Conservation (phyloP, 345 rosid genomes). For the Geranium brycei region DNA sequence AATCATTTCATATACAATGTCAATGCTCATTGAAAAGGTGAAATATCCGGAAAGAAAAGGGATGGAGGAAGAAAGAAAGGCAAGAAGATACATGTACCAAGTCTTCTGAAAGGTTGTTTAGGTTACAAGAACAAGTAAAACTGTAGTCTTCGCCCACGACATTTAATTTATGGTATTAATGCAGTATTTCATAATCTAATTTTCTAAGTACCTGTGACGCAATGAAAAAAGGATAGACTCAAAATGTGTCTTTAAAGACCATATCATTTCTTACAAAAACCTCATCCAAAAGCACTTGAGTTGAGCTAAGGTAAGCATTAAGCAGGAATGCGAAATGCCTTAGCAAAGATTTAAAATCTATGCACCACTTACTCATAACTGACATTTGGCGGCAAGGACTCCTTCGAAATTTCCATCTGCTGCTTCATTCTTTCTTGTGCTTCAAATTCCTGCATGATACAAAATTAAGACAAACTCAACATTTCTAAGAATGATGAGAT, state of each 20-base stretch:
- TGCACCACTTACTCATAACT: conserved; percentile 51
- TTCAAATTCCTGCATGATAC: conserved; percentile 51
- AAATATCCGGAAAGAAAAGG: too few species aligned
- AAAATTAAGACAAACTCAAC: neutral
- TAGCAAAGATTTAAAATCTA: neutral
- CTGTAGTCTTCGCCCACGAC: neutral
- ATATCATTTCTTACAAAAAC: neutral
- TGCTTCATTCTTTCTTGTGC: conserved; percentile 64
- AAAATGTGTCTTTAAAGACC: neutral
- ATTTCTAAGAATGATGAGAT: neutral
- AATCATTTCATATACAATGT: neutral
- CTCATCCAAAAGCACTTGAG: neutral
- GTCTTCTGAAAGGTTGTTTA: neutral
- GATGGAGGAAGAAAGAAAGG: neutral
- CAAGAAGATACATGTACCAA: neutral
- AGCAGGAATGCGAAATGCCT: neutral
- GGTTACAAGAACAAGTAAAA: neutral
- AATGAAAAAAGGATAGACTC: neutral
- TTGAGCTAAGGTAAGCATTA: too few species aligned
- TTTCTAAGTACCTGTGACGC: too few species aligned
- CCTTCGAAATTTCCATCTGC: conserved; percentile 44
- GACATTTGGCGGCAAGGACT: conserved; percentile 46
- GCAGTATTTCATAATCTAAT: neutral
- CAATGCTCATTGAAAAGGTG: too few species aligned
- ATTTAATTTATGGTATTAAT: neutral